Base-by-base conservation (phyloP, 2,329 filamentous ascomycete genomes). In the Nothomitra cinnamomea region DNA sequence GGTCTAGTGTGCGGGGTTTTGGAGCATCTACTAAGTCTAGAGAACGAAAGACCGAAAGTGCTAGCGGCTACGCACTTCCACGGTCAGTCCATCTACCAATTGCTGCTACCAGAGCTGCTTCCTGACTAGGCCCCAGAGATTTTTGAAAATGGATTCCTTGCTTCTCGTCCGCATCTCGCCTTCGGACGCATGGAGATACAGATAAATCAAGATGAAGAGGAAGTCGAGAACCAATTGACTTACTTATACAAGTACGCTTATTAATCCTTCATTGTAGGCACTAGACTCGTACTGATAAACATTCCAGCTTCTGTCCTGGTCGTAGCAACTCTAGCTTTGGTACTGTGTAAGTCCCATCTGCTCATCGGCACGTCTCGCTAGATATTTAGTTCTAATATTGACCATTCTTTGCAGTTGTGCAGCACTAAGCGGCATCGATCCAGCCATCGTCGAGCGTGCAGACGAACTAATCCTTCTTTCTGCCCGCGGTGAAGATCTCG, bases 261-360 rank as follows among this genome's bases (percentile, higher is more conserved):
- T 52, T 42, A 21, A 6, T 19, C 3, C 15, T 7, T 45, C 7
- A 8, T 21, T 15, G 42, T 50, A 8, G n/a, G 8, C 3, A 28
- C 2, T 22, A 17, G 5, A 8, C 24, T 25, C 24, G 7, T 21
- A 24, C n/a, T 21, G 1, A 35, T 42, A 21, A 24, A 5, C 22
- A 24, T 17, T 17, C 25, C 54, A 75, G 72, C 58, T 72, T 78
- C 57, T 66, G 69, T 38, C 58, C 71, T 1, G 89, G 89, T 0
- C 75, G 82, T 54, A 90, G 82, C 60, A 79, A 72, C 6, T 83
- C 85, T 13, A 95, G 88, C 62, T 94, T 94, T 61, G 92, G 92
- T 0, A 85, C 82, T 25, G 76, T 78, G 66, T 77, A 65, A 54
- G 65, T 57, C 17, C 43, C 41, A 25, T 22, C 7, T 6, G 21